Percentiles rank a stretch among this genome's conserved stretches.
phyloP scores from a whole-genome alignment of 495 filamentous ascomycete genomes.

The Penicillium roqueforti region DNA sequence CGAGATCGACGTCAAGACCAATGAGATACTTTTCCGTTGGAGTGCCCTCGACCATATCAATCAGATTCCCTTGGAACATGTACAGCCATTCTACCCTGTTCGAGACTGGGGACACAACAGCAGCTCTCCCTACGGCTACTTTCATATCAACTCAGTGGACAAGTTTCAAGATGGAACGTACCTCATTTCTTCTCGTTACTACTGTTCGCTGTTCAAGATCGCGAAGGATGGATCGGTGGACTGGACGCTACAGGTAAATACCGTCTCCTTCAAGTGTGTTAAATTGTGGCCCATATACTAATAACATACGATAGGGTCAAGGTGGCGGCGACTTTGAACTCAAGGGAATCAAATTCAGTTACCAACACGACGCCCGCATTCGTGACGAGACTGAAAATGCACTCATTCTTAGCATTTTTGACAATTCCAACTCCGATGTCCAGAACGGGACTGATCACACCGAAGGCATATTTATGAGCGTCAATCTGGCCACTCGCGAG shows the following conservation, averaged over 20 bases:
- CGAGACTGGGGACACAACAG: conserved; percentile 4
- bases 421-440: conserved; percentile 25
- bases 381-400: conserved; percentile 6
- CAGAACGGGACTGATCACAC: conserved; percentile 14
- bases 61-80: not conserved
- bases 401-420: conserved; percentile 23
- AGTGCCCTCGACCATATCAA: conserved; percentile 20
- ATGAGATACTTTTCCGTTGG: conserved; percentile 28
- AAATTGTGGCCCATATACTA: not conserved
- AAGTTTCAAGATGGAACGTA: conserved; percentile 20
- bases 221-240: conserved; percentile 16
- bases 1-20: conserved; percentile 35
- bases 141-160: conserved; percentile 33
- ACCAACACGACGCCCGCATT: conserved; percentile 29
- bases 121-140: conserved; percentile 8
- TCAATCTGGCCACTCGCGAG: conserved; percentile 16
- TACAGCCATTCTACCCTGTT: conserved; percentile 2
- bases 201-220: conserved; percentile 22
- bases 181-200: conserved; percentile 29
- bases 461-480: conserved; percentile 20
- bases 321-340: conserved; percentile 35
- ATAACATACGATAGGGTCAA: conserved; percentile 16
- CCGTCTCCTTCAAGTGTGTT: too few relatives aligned
- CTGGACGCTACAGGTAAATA: conserved; percentile 20
- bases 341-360: conserved; percentile 19